A percentile compares a stretch with the other conserved stretches of the same genome.
Conservation (phyloP, 176 grass and related monocot species). For the Panicum miliaceum region DNA sequence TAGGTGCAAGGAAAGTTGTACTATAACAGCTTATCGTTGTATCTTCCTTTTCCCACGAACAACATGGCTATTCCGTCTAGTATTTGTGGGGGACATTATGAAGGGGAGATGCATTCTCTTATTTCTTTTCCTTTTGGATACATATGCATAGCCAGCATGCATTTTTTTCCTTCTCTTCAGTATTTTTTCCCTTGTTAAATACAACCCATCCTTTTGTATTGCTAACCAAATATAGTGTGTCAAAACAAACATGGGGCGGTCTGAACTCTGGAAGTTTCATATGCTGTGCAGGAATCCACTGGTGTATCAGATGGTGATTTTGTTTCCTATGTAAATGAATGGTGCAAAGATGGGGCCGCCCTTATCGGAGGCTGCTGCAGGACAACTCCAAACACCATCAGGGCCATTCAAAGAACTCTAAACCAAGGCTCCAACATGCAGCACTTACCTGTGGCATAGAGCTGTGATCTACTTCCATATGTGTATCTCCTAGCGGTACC, state of each 20-base stretch:
- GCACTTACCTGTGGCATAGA: conserved; percentile 8
- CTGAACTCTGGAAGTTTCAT: conserved; percentile 16
- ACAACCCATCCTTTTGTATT: background rate
- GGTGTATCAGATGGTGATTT: conserved; percentile 87
- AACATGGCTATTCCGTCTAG: background rate
- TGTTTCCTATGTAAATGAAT: conserved; percentile 74
- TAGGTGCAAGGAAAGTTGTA: conserved; percentile 5
- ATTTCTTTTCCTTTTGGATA: background rate
- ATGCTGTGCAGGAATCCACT: conserved; percentile 66
- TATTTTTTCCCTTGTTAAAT: background rate
- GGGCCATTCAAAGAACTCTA: conserved; percentile 70
- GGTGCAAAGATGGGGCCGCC: conserved; percentile 74
- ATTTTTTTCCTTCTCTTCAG: background rate
- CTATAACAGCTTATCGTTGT: background rate
- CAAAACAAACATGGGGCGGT: background rate
- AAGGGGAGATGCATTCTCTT: background rate
- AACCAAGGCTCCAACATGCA: conserved; percentile 34
- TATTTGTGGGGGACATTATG: background rate
- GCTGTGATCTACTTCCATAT: conserved; percentile 1
- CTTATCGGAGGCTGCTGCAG: conserved; percentile 93
- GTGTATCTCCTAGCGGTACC: background rate
- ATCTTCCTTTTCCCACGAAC: background rate
- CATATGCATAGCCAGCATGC: background rate
- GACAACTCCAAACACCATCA: conserved; percentile 95
- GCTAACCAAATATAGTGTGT: background rate